Evolutionary conservation across 352 stramenopile species (phyloP).

Genomic region (Globisporangium echinulatum): DNA sequence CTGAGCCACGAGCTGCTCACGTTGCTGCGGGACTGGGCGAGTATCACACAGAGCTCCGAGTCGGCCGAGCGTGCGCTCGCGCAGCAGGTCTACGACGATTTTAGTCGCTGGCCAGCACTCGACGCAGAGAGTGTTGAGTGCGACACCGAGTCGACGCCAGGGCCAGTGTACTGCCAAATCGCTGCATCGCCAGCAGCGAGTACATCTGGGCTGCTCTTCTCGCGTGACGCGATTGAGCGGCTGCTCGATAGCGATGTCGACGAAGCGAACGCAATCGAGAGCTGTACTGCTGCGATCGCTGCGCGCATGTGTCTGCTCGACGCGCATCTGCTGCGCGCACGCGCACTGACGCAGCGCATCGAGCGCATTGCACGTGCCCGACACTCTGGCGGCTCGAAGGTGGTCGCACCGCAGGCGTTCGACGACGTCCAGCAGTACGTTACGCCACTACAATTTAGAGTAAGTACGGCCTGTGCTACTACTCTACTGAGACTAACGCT

Average conservation of each 20-base stretch:
- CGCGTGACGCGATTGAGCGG: constrained; percentile 1
- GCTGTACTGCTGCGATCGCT: constrained; percentile 18
- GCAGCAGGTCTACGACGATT: constrained; percentile 27
- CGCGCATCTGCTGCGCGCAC: constrained; percentile 13
- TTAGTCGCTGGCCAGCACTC: constrained; percentile 31
- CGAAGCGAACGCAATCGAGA: constrained; percentile 6
- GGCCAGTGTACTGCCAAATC: no score
- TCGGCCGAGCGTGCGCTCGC: constrained; percentile 20
- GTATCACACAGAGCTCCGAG: constrained; percentile 15
- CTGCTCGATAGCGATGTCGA: constrained; percentile 3
- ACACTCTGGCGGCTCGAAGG: no score
- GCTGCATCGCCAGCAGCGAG: not conserved
- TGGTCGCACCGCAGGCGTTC: no score
- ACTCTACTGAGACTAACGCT: no score
- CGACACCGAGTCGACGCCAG: not conserved
- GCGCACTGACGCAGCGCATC: constrained; percentile 5
- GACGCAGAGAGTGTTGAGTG: constrained; percentile 6
- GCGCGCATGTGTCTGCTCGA: constrained; percentile 13
- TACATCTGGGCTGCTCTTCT: constrained; percentile 4
- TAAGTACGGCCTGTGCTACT: no score
- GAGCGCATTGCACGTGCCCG: constrained; percentile 1
- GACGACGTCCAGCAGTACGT: no score
- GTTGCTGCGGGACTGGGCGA: constrained; percentile 20
- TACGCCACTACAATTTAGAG: no score
- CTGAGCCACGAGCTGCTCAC: constrained; percentile 25